A percentile compares a stretch with the other conserved stretches of the same genome.
Evolutionary conservation across 2,329 filamentous ascomycete genomes (phyloP).

Genomic region (Arthrobotrys megalospora): DNA sequence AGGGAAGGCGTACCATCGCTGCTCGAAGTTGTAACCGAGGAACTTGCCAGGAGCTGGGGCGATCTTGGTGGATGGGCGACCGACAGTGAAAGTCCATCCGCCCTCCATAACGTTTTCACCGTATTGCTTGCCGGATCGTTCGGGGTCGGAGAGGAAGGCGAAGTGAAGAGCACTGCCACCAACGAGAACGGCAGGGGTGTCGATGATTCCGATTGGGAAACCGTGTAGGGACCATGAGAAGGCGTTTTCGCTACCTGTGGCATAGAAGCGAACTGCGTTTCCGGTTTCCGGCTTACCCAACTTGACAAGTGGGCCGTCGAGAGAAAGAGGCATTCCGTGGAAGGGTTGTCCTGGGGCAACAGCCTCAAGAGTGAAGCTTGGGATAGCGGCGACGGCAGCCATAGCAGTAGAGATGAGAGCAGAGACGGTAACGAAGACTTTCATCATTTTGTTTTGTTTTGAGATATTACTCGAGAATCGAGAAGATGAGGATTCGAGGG

Average conservation of each 20-base stretch:
- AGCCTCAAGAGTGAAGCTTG: constrained; percentile 52
- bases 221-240: constrained; percentile 55
- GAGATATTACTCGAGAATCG: constrained; percentile 6
- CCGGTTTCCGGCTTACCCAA: constrained; percentile 22
- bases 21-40: constrained; percentile 59
- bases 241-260: constrained; percentile 31
- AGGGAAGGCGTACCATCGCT: constrained; percentile 58
- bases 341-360: constrained; percentile 52
- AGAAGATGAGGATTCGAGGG: constrained; percentile 2
- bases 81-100: constrained; percentile 52
- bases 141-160: constrained; percentile 49
- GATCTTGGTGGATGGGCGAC: constrained; percentile 50
- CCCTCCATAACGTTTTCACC: constrained; percentile 49
- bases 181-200: constrained; percentile 48
- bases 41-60: constrained; percentile 54
- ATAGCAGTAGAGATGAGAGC: constrained; percentile 56
- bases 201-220: constrained; percentile 52
- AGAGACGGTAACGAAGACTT: constrained; percentile 47
- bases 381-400: constrained; percentile 47
- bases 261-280: constrained; percentile 49
- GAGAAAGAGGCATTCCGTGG: constrained; percentile 47
- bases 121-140: constrained; percentile 46
- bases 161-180: constrained; percentile 34
- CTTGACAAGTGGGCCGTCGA: constrained; percentile 45
- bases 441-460: constrained; percentile 49